Evolutionary conservation across 805 yeast species (phyloP).

Genomic region (Yarrowia porcina): DNA sequence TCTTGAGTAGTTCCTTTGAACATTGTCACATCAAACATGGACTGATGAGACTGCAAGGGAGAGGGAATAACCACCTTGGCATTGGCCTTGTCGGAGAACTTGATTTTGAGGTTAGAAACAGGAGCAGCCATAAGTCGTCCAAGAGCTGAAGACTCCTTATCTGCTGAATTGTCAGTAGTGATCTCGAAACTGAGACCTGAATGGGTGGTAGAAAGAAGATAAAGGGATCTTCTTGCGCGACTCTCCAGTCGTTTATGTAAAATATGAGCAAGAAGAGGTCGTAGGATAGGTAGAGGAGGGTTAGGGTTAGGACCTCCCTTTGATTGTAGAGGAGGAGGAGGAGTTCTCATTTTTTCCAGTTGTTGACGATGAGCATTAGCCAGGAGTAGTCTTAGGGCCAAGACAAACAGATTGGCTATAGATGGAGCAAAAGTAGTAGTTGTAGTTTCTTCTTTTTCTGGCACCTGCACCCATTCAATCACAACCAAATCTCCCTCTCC

Average conservation of each 20-base stretch:
- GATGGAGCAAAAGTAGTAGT: not conserved
- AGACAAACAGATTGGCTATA: slow-evolving; percentile 54
- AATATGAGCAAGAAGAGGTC: slow-evolving; percentile 39
- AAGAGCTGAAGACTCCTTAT: slow-evolving; percentile 24
- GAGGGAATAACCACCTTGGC: slow-evolving; percentile 31
- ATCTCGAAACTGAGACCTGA: slow-evolving; percentile 27
- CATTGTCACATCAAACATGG: slow-evolving; percentile 32
- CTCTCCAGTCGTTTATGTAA: slow-evolving; percentile 32
- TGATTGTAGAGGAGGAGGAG: slow-evolving; percentile 27
- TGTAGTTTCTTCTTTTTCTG: no score
- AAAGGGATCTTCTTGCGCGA: slow-evolving; percentile 31
- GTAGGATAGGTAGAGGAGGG: slow-evolving; percentile 31
- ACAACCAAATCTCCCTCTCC: slow-evolving; percentile 61
- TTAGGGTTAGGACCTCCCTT: slow-evolving; percentile 10
- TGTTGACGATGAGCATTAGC: slow-evolving; percentile 54
- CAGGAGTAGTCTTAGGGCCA: slow-evolving; percentile 56
- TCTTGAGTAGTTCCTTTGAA: slow-evolving; percentile 24
- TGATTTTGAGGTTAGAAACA: slow-evolving; percentile 28
- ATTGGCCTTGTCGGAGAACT: slow-evolving; percentile 14
- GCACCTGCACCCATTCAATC: slow-evolving; percentile 45
- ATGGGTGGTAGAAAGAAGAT: slow-evolving; percentile 31
- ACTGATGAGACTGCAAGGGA: slow-evolving; percentile 31
- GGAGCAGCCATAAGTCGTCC: slow-evolving; percentile 33
- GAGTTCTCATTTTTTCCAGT: slow-evolving; percentile 37
- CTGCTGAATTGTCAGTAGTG: slow-evolving; percentile 21